These are phyloP conservation scores for Aspergillus sp. DNA, from an alignment of 2,329 filamentous ascomycete genomes.

Conservation along the genomic window DNA sequence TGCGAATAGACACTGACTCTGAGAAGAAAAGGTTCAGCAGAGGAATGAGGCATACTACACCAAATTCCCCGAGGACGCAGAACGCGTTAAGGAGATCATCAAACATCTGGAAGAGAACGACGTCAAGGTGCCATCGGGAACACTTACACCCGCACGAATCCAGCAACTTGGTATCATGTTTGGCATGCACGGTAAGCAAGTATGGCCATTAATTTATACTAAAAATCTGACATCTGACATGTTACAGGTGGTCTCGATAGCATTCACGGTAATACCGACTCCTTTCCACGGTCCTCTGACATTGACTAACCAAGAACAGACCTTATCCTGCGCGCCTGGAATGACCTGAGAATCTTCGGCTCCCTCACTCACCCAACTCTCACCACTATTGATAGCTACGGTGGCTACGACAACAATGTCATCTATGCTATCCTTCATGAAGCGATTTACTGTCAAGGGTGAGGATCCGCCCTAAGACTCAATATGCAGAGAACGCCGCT, in stretches of 20 bases:
- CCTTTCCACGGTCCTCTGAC: not conserved
- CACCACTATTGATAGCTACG: constrained; percentile 60
- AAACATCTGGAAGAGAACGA: constrained; percentile 58
- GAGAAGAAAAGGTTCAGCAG: constrained; percentile 55
- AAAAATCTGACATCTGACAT: constrained; percentile 8
- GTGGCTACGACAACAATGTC: constrained; percentile 69
- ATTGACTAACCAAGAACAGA: constrained; percentile 32
- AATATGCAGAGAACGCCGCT: not conserved
- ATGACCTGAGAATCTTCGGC: constrained; percentile 72
- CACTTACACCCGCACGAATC: constrained; percentile 68
- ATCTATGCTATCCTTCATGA: constrained; percentile 88
- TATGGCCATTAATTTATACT: no score
- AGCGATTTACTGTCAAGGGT: constrained; percentile 74
- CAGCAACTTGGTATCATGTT: constrained; percentile 74
- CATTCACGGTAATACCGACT: constrained; percentile 55
- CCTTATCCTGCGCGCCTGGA: constrained; percentile 63
- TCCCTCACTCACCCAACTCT: constrained; percentile 70
- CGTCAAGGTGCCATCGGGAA: constrained; percentile 65
- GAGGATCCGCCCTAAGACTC: constrained; percentile 9
- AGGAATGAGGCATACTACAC: constrained; percentile 75
- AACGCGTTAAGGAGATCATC: constrained; percentile 62
- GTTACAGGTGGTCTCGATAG: constrained; percentile 60
- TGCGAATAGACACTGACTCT: constrained; percentile 8
- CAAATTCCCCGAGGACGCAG: constrained; percentile 79
- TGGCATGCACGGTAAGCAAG: constrained; percentile 61